Base-by-base conservation (phyloP, 2,329 filamentous ascomycete species). In the Penicillium expansum region DNA sequence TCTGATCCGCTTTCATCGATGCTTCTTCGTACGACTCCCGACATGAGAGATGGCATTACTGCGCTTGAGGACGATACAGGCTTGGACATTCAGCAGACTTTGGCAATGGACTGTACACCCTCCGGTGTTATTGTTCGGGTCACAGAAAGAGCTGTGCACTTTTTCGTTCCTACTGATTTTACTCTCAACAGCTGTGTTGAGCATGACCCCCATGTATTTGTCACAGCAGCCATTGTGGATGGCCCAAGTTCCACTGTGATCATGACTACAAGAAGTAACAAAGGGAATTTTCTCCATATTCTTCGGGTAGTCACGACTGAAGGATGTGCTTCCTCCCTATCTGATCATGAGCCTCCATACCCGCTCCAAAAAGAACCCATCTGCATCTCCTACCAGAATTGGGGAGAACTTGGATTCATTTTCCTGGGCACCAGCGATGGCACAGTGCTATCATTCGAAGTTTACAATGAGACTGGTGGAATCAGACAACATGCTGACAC, bases 361-460 rank as follows among this genome's bases (percentile, higher is more conserved):
- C 27, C 45, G 0, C 60, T 76, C 5, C 55, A 67, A 9, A 67
- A 69, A 51, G 74, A 77, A 47, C 75, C 76, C 2, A 64, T 76
- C 18, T 76, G 67, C 47, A 59, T 77, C 18, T 64, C 63, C 5
- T 57, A 76, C 32, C 67, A 74, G 52, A 55, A 54, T 9, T 55
- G 75, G 38, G 66, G 66, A 4, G 56, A 59, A 9, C 53, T 58
- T 3, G 55, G 59, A 16, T 67, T 75, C 27, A 53, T 77, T 24
- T 74, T 79, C 51, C 63, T 78, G 39, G 76, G 77, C 14, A 76
- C 73, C n/a, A 64, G 67, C 18, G 69, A 72, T 53, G 75, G 75
- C 18, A 72, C 67, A 27, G 30, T 79, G 16, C 48, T 69, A 9
- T 67, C 71, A 5, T 74, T 75, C 60, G 38, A 57, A 33, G 56